Evolutionary conservation across 352 stramenopile species (phyloP).

Genomic region (Elongisporangium anandrum): DNA sequence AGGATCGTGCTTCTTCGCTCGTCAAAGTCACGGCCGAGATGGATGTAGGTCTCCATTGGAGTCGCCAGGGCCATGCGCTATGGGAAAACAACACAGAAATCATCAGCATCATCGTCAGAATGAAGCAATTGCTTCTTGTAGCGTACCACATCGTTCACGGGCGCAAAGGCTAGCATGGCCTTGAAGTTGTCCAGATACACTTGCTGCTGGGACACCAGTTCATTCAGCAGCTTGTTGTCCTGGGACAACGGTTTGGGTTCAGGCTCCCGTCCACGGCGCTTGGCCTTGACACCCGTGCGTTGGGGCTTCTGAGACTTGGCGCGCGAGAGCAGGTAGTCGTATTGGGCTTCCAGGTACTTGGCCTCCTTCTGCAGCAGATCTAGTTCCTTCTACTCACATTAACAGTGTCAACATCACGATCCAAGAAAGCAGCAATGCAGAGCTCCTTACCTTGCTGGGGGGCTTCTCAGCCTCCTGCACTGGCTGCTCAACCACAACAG

Average conservation of each 20-base stretch:
- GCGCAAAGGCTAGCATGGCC: conserved; percentile 73
- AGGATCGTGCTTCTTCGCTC: conserved; percentile 59
- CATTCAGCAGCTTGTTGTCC: conserved; percentile 45
- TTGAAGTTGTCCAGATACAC: conserved; percentile 76
- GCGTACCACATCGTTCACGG: conserved; percentile 61
- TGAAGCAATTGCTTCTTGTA: background rate
- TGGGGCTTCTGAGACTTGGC: conserved; percentile 34
- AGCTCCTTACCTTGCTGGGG: background rate
- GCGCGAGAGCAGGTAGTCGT: conserved; percentile 54
- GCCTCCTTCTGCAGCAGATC: conserved; percentile 62
- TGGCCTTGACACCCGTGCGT: conserved; percentile 43
- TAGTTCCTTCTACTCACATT: conserved; percentile 48
- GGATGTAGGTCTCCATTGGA: conserved; percentile 74
- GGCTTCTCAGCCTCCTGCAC: conserved; percentile 13
- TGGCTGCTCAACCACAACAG: conserved; percentile 23
- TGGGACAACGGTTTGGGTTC: conserved; percentile 36
- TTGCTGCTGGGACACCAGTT: conserved; percentile 62
- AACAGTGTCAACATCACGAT: too few relatives aligned
- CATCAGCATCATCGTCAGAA: background rate
- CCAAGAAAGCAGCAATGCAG: too few relatives aligned
- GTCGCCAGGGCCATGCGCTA: conserved; percentile 72
- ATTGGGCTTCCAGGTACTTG: conserved; percentile 66
- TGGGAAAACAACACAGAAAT: background rate
- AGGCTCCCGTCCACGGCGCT: conserved; percentile 29
- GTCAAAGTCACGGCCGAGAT: conserved; percentile 50